Conservation (phyloP, 768 basidiomycete genomes). For the Suillus subalutaceus region DNA sequence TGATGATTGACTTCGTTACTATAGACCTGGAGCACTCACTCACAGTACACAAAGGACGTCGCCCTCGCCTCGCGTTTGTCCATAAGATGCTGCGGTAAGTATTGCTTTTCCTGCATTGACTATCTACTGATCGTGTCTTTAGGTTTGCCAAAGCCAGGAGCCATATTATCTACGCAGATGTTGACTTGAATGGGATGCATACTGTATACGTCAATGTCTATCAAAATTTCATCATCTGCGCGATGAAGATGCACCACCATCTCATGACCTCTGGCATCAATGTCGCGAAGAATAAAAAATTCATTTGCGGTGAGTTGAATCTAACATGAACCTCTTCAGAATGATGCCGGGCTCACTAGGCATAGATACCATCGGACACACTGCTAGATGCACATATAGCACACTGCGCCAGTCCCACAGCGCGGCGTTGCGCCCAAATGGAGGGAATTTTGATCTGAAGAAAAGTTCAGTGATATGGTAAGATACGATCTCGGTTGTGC, state of each 20-base stretch:
- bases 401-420: constrained; percentile 50
- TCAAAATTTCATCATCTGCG: constrained; percentile 79
- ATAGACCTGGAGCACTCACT: constrained; percentile 67
- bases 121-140: constrained; percentile 14
- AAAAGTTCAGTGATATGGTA: constrained; percentile 66
- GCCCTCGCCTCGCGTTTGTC: constrained; percentile 62
- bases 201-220: constrained; percentile 82
- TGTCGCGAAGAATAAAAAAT: constrained; percentile 45
- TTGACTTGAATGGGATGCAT: constrained; percentile 59
- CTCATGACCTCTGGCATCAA: constrained; percentile 62
- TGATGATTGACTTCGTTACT: constrained; percentile 3
- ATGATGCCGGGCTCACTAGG: background rate
- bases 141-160: constrained; percentile 74
- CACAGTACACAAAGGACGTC: constrained; percentile 69
- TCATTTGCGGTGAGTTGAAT: constrained; percentile 54
- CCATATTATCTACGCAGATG: constrained; percentile 83
- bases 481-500: constrained; percentile 19
- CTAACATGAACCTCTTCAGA: background rate
- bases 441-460: constrained; percentile 46
- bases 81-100: constrained; percentile 78
- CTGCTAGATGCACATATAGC: constrained; percentile 58
- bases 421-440: constrained; percentile 40
- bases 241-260: constrained; percentile 88
- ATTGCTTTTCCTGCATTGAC: background rate
- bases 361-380: constrained; percentile 63